Evolutionary conservation across 768 basidiomycete genomes (phyloP).

Genomic region (Kwoniella sp.): DNA sequence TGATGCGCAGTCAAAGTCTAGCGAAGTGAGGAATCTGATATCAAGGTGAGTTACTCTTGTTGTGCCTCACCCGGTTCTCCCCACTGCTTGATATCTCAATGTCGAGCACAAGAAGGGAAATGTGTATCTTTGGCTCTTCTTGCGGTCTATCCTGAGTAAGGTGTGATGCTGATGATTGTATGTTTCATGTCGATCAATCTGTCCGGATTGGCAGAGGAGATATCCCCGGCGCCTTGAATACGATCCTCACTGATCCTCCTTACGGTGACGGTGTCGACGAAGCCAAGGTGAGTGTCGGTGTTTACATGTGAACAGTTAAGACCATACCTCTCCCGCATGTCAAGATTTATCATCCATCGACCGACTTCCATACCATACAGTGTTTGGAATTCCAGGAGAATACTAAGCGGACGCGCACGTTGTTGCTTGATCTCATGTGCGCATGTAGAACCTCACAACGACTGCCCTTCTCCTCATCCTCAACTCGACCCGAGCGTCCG

Average conservation of each 20-base stretch:
- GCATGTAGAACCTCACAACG: conserved; percentile 70
- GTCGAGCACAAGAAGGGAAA: no score
- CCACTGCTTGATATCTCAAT: no score
- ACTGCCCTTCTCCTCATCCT: conserved; percentile 81
- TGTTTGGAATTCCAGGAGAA: background rate
- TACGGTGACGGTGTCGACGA: conserved; percentile 85
- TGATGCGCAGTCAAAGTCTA: conserved; percentile 75
- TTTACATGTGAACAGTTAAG: background rate
- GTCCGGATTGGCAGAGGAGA: conserved; percentile 72
- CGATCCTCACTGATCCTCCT: conserved; percentile 77
- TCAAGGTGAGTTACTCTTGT: conserved; percentile 65
- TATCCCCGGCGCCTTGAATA: conserved; percentile 69
- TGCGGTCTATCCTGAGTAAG: background rate
- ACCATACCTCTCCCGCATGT: background rate
- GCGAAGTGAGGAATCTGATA: conserved; percentile 70
- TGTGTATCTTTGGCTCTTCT: no score
- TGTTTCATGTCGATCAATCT: background rate
- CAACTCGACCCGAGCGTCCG: conserved; percentile 88
- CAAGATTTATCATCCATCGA: no score
- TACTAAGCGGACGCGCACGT: background rate
- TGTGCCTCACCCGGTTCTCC: background rate
- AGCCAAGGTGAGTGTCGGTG: conserved; percentile 69
- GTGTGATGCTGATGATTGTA: background rate
- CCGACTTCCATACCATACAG: background rate
- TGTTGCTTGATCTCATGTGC: background rate